Evolutionary conservation across 306 rosid genomes (phyloP).

Genomic region (Fragaria iinumae): DNA sequence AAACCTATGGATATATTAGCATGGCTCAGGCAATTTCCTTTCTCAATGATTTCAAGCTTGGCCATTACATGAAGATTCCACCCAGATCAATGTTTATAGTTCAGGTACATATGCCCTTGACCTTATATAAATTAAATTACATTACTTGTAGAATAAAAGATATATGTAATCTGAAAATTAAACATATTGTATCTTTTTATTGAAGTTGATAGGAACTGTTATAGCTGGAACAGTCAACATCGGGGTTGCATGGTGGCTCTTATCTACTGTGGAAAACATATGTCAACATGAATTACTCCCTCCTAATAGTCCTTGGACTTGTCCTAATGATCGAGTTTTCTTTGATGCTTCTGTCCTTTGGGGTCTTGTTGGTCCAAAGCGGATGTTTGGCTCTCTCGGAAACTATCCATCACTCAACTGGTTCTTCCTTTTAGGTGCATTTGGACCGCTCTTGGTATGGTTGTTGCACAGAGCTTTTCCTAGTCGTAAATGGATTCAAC

Average conservation of each 20-base stretch:
- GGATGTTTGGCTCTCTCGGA: constrained; percentile 31
- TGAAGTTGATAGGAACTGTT: constrained; percentile 32
- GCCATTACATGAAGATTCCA: constrained; percentile 73
- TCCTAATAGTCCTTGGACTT: constrained; percentile 35
- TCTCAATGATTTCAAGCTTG: constrained; percentile 59
- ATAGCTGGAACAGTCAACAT: constrained; percentile 35
- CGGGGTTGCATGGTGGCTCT: constrained; percentile 37
- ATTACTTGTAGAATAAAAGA: not conserved
- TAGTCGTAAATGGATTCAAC: constrained; percentile 22
- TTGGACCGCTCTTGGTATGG: constrained; percentile 35
- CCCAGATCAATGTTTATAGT: constrained; percentile 74
- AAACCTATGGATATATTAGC: constrained; percentile 68
- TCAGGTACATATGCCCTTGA: constrained; percentile 38
- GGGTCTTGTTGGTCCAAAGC: constrained; percentile 38
- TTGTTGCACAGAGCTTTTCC: constrained; percentile 34
- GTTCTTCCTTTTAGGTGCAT: constrained; percentile 32
- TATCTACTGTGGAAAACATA: constrained; percentile 23
- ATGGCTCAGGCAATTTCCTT: constrained; percentile 63
- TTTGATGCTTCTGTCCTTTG: constrained; percentile 36
- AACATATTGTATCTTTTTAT: not conserved
- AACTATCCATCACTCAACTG: constrained; percentile 32
- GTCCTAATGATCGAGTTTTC: constrained; percentile 32
- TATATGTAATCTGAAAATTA: not conserved
- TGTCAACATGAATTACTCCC: constrained; percentile 33
- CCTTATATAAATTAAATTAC: no score